Percentiles rank a stretch among this genome's conserved stretches.
These are phyloP conservation scores for Podospora tetraspora DNA, from an alignment of 495 filamentous ascomycete species.

Conservation along the genomic window DNA sequence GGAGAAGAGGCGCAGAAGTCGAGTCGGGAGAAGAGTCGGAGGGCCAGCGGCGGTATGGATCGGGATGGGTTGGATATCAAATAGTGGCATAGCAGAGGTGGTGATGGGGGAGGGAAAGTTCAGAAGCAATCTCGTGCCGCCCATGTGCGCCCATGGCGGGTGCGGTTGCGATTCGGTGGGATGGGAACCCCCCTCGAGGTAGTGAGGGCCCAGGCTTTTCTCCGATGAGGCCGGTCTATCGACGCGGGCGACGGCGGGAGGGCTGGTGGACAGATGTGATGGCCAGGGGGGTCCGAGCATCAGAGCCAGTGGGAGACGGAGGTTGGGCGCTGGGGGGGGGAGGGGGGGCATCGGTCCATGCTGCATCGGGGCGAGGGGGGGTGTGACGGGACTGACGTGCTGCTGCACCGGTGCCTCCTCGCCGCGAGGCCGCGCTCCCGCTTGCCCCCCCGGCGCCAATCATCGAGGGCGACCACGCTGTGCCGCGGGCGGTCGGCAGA, in stretches of 20 bases:
- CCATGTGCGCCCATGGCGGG: background rate
- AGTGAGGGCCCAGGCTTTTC: background rate
- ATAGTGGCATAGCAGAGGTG: background rate
- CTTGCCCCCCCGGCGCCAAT: slow-evolving; percentile 8
- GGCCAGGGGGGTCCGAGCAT: slow-evolving; percentile 8
- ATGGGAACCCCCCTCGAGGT: background rate
- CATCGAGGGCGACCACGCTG: slow-evolving; percentile 3
- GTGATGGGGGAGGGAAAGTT: background rate
- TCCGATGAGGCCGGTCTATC: slow-evolving; percentile 2
- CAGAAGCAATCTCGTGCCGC: slow-evolving; percentile 17
- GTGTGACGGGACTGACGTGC: slow-evolving; percentile 22
- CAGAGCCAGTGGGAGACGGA: slow-evolving; percentile 13
- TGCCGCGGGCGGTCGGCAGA: slow-evolving; percentile 9
- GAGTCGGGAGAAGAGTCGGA: background rate
- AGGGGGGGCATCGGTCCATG: background rate
- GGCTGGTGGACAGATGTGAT: background rate
- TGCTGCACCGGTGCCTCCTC: slow-evolving; percentile 11
- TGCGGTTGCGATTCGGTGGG: background rate
- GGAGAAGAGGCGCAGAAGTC: background rate
- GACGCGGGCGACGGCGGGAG: background rate
- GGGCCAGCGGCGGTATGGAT: background rate
- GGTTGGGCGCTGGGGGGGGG: slow-evolving; percentile 1
- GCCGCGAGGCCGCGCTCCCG: background rate
- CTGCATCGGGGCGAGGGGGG: slow-evolving; percentile 7
- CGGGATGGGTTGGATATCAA: slow-evolving; percentile 9